Conservation (phyloP, 805 yeast species). For the Debaryomyces maramus region DNA sequence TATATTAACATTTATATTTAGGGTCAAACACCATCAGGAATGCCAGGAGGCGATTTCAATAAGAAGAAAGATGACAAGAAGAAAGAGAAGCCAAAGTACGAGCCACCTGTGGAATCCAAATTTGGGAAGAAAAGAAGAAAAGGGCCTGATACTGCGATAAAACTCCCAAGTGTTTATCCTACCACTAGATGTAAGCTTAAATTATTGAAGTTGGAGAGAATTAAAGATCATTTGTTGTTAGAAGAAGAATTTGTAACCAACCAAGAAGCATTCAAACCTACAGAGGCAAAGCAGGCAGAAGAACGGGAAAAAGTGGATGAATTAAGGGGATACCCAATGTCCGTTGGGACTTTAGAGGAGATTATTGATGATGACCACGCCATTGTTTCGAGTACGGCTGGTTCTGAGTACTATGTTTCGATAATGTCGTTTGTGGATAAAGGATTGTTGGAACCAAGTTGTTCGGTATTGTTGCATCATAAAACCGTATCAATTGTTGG, state of each 20-base stretch:
- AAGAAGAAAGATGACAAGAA: conserved; percentile 61
- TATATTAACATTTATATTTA: conserved; percentile 9
- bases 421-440: conserved; percentile 96
- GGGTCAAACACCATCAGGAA: conserved; percentile 60
- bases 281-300: conserved; percentile 94
- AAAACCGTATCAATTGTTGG: conserved; percentile 97
- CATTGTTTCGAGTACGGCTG: conserved; percentile 91
- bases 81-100: conserved; percentile 92
- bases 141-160: conserved; percentile 84
- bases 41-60: conserved; percentile 51
- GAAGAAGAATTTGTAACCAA: conserved; percentile 96
- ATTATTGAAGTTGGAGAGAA: conserved; percentile 88
- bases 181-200: conserved; percentile 92
- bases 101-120: conserved; percentile 95
- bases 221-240: conserved; percentile 89
- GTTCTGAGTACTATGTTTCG: conserved; percentile 96
- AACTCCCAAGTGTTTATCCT: conserved; percentile 86
- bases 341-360: conserved; percentile 95
- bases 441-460: conserved; percentile 93
- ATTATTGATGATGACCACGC: conserved; percentile 99
- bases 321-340: conserved; percentile 93
- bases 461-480: conserved; percentile 92
- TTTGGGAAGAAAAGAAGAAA: conserved; percentile 91
- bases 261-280: conserved; percentile 92
- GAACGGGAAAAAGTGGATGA: conserved; percentile 95